Evolutionary conservation across 176 grass and related monocot genomes (phyloP), one percentile per base, ranked within the genome.

Genomic region (Zoysia pacifica): DNA sequence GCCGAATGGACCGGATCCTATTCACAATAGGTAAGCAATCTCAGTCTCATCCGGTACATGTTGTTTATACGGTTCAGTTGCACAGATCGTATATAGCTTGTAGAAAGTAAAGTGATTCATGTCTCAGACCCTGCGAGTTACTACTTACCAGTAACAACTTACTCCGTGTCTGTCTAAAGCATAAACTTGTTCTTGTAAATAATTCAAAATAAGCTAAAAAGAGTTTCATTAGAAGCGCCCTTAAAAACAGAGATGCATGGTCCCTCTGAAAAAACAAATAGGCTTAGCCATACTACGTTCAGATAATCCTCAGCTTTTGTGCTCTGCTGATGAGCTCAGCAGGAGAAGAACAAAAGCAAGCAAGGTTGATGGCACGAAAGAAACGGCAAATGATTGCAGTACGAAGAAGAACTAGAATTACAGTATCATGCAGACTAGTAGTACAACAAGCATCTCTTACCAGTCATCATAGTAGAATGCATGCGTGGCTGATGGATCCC

Each of bases 1-100:
- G 48, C 93, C 93, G 37, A 97, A 97, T 41, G 93, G 93, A 4
- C 80, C 93, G 77, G 93, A 97, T 67, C 93, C 90, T 16, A 97
- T 97, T 85, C 93, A 97, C 65, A 97, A 97, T 14, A 88, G 93
- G 93, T 97, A 91, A 28, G 13, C 66, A 2, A 37, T 35, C 48
- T n/a, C 46, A 28, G 28, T 28, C 28, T 50, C 37, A 8, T 36
- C 65, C 13, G 6, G n/a, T 58, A 51, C 28, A 28, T 28, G 4
- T 83, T 69, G 20, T n/a, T 72, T 14, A 5, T 40, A 6, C 8
- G 0, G 5, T 67, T 9, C 15, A 61, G 5, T 68, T 7, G 13
- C 52, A 9, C 15, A 11, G 16, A 80, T 28, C 28, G 28, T 28
- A 28, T 28, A 36, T 2, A 48, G 28, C 9, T 19, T 49, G 41